Evolutionary conservation across 2,329 filamentous ascomycete species (phyloP), one percentile per base, ranked within the genome.

Genomic region (Paecilomyces sp.): DNA sequence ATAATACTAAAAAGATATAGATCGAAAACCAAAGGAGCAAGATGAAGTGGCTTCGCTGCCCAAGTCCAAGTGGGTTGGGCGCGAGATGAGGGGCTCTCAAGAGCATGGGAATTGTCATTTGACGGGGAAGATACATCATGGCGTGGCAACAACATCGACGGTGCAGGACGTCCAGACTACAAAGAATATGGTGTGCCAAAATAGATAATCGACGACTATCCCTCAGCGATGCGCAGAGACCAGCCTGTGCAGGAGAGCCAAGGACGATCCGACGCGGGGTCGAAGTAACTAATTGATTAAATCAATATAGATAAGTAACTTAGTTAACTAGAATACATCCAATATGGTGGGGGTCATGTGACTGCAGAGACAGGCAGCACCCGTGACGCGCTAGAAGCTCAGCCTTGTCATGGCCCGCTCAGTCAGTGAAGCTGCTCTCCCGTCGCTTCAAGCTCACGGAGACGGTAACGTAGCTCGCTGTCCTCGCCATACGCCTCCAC

Each of bases 381-480:
- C 67, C 69, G 69, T 71, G 69, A 71, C 69, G 68, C 67, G 67
- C 64, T 63, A 62, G 61, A 61, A 61, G 61, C 61, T 58, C 59
- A 59, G 60, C 64, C 61, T 57, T 51, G 59, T 61, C 57, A 63
- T 57, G 60, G 60, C 51, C 58, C 59, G 56, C 57, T 60, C 25
- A 28, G 25, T 28, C 25, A 28, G 25, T 28, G 25, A 28, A 60
- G 61, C 62, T 55, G 51, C 12, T 58, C 36, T 58, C 57, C 51
- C 55, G 55, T 58, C 57, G 47, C 54, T 52, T 47, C 15, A 47
- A 47, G 41, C 41, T 47, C 41, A 18, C 41, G 41, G 41, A 47
- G 41, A 47, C 41, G n/a, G 41, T 47, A 47, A 47, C 61, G 68
- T 68, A 65, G 66, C 67, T 60, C 58, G 65, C 62, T 63, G 52